Conservation (phyloP, 495 filamentous ascomycete species). For the Wilcoxina mikolae region DNA sequence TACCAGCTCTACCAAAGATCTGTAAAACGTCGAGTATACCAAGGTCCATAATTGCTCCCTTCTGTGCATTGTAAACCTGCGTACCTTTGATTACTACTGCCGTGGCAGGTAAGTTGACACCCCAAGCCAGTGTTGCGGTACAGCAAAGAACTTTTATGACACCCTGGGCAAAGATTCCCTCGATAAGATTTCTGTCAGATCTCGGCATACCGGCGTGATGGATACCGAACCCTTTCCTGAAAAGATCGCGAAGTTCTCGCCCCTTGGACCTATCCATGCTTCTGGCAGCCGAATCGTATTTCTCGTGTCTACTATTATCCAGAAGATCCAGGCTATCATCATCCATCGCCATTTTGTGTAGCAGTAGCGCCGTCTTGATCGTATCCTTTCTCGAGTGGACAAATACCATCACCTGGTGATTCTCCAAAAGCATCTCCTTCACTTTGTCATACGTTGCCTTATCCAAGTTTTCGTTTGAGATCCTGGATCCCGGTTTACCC, state of each 20-base stretch:
- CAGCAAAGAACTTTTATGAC: constrained; percentile 92
- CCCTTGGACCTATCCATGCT: constrained; percentile 75
- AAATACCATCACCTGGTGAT: constrained; percentile 97
- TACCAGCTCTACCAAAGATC: constrained; percentile 95
- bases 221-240: constrained; percentile 78
- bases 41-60: constrained; percentile 90
- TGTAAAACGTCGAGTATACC: constrained; percentile 96
- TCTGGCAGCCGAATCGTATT: constrained; percentile 56
- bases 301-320: constrained; percentile 54
- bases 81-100: constrained; percentile 98
- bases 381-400: constrained; percentile 96
- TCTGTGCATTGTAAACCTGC: constrained; percentile 87
- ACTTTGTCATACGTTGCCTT: constrained; percentile 80
- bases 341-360: constrained; percentile 75
- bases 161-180: constrained; percentile 75
- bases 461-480: constrained; percentile 78
- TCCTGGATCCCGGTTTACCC: constrained; percentile 66
- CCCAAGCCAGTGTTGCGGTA: constrained; percentile 95
- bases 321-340: constrained; percentile 63
- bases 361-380: constrained; percentile 65
- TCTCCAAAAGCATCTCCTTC: constrained; percentile 71
- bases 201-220: constrained; percentile 94
- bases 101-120: constrained; percentile 94
- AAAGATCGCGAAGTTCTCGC: constrained; percentile 70
- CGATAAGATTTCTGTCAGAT: constrained; percentile 84